Percentiles rank a stretch among this genome's conserved stretches.
These are phyloP conservation scores for Phyllosticta ampelicida DNA, from an alignment of 2,329 filamentous ascomycete genomes.

Conservation along the genomic window DNA sequence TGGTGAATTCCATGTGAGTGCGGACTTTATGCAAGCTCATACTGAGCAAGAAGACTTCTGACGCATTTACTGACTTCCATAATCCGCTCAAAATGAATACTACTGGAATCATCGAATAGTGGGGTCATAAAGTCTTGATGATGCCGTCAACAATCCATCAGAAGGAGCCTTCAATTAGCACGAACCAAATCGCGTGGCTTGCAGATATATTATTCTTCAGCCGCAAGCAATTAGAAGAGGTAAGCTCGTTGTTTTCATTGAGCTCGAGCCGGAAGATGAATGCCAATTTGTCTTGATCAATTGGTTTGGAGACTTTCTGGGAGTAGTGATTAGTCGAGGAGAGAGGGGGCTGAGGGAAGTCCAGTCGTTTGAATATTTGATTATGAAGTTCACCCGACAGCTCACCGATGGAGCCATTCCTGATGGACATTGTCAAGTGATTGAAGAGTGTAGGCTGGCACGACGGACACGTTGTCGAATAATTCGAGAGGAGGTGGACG, in stretches of 20 bases:
- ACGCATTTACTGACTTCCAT: no score
- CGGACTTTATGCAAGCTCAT: no score
- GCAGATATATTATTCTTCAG: no score
- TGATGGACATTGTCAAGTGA: background rate
- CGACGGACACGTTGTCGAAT: no score
- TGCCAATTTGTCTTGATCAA: background rate
- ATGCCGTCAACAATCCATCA: no score
- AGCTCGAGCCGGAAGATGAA: background rate
- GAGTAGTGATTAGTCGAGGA: background rate
- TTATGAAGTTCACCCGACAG: background rate
- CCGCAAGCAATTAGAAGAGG: background rate
- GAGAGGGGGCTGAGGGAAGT: background rate
- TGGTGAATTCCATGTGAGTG: no score
- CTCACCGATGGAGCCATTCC: background rate
- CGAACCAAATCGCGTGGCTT: no score
- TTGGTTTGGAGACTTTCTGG: background rate
- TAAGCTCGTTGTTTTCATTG: background rate
- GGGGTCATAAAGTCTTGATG: no score
- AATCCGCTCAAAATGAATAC: no score
- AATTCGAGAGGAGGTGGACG: background rate
- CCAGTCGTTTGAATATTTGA: background rate
- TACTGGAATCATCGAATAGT: no score
- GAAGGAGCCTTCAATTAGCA: no score
- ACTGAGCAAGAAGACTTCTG: no score
- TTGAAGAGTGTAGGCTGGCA: background rate